A percentile compares a stretch with the other conserved stretches of the same genome.
phyloP scores from a whole-genome alignment of 2,329 filamentous ascomycete species.

The Exophiala aquamarina region DNA sequence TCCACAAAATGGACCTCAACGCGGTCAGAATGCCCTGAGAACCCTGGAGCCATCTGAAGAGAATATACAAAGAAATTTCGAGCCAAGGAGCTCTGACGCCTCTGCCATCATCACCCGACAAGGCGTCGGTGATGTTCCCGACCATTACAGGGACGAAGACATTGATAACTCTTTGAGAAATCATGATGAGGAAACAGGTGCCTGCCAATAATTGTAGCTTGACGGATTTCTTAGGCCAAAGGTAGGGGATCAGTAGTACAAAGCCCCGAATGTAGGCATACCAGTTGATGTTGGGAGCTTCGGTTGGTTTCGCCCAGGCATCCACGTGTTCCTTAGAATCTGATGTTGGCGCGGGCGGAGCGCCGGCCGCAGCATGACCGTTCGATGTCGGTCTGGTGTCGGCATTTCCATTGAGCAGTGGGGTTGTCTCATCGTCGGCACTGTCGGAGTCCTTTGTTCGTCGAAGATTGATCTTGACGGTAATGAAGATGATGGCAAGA shows the following conservation, averaged over 20 bases:
- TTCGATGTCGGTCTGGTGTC: conserved; percentile 43
- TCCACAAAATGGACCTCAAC: conserved; percentile 81
- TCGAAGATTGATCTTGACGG: conserved; percentile 48
- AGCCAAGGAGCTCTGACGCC: conserved; percentile 66
- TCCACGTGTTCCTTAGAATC: conserved; percentile 38
- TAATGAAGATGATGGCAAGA: conserved; percentile 60
- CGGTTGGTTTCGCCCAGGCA: conserved; percentile 81
- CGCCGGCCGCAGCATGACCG: conserved; percentile 39
- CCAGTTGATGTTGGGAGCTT: conserved; percentile 85
- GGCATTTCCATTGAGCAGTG: conserved; percentile 42
- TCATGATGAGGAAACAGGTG: conserved; percentile 76
- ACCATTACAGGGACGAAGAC: conserved; percentile 81
- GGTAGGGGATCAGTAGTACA: conserved; percentile 89
- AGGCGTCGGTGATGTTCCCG: conserved; percentile 72
- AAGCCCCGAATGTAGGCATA: conserved; percentile 95
- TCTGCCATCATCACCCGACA: conserved; percentile 59
- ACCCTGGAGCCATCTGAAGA: conserved; percentile 80
- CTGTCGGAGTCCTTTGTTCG: conserved; percentile 34
- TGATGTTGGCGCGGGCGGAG: conserved; percentile 39
- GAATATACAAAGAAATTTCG: conserved; percentile 72
- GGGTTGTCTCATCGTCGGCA: conserved; percentile 42
- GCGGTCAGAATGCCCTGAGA: conserved; percentile 85
- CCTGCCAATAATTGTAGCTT: conserved; percentile 76
- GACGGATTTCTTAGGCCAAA: conserved; percentile 84
- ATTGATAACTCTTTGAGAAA: conserved; percentile 81